Evolutionary conservation across 2,329 filamentous ascomycete genomes (phyloP).

Genomic region (Ophiostoma montium): DNA sequence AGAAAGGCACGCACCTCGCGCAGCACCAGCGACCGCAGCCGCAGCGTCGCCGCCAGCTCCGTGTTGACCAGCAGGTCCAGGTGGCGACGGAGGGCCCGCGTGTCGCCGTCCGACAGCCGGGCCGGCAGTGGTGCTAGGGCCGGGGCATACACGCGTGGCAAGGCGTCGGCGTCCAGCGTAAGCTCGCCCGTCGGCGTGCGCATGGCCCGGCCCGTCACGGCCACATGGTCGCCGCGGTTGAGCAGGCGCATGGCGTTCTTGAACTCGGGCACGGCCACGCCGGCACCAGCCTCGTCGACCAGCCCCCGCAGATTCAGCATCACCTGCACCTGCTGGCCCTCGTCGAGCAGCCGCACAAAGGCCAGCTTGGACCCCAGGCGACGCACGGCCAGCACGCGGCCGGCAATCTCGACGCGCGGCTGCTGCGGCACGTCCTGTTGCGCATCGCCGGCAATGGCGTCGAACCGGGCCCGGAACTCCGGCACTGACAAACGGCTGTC

Average conservation of each 20-base stretch:
- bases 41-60: conserved; percentile 44
- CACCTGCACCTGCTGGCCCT: conserved; percentile 59
- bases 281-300: conserved; percentile 7
- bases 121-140: conserved; percentile 67
- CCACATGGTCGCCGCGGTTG: conserved; percentile 70
- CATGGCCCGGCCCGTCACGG: conserved; percentile 55
- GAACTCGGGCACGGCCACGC: conserved; percentile 25
- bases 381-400: conserved; percentile 61
- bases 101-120: conserved; percentile 55
- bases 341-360: conserved; percentile 69
- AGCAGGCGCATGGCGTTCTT: conserved; percentile 51
- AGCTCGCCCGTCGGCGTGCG: conserved; percentile 61
- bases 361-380: conserved; percentile 62
- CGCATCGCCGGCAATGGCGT: background rate
- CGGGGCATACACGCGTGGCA: conserved; percentile 63
- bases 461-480: conserved; percentile 8
- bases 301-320: conserved; percentile 66
- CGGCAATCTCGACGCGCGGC: conserved; percentile 21
- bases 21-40: conserved; percentile 60
- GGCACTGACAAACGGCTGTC: conserved; percentile 6
- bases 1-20: conserved; percentile 63
- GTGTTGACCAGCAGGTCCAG: conserved; percentile 72
- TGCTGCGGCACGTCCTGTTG: background rate
- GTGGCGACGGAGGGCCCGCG: conserved; percentile 63
- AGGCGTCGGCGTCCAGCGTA: conserved; percentile 50